Evolutionary conservation across 2,329 filamentous ascomycete genomes (phyloP).

Genomic region (Botryotinia narcissicola): DNA sequence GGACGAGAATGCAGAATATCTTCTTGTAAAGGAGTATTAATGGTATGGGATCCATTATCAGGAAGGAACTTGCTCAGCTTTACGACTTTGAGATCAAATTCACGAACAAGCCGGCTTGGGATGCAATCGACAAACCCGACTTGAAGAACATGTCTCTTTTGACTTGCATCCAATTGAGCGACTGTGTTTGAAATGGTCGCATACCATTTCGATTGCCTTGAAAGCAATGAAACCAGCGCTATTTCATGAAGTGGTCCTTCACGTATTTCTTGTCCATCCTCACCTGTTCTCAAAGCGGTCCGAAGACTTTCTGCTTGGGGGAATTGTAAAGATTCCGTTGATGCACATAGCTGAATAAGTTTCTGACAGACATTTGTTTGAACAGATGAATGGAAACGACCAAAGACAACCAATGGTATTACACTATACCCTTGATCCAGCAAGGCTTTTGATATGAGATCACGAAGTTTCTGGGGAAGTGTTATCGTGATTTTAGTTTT

Average conservation of each 20-base stretch:
- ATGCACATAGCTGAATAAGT: background rate
- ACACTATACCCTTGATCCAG: background rate
- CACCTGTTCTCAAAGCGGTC: background rate
- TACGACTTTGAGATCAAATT: constrained; percentile 4
- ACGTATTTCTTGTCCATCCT: background rate
- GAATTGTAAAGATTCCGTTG: background rate
- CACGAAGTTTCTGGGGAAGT: background rate
- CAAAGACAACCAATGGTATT: background rate
- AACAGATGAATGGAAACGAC: background rate
- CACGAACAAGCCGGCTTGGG: constrained; percentile 10
- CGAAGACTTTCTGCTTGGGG: background rate
- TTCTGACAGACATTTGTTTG: background rate
- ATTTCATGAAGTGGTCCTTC: background rate
- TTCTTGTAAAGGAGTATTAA: background rate
- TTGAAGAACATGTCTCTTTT: background rate
- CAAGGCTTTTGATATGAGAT: background rate
- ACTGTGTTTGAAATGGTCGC: background rate
- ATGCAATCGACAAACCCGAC: background rate
- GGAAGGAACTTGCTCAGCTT: background rate
- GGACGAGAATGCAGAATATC: background rate
- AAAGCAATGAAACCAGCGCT: background rate
- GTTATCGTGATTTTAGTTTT: background rate
- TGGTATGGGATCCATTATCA: background rate
- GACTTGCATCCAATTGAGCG: constrained; percentile 17
- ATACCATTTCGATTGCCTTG: background rate